Evolutionary conservation across 257 asterid species (phyloP).

Genomic region (Penstemon barbatus): DNA sequence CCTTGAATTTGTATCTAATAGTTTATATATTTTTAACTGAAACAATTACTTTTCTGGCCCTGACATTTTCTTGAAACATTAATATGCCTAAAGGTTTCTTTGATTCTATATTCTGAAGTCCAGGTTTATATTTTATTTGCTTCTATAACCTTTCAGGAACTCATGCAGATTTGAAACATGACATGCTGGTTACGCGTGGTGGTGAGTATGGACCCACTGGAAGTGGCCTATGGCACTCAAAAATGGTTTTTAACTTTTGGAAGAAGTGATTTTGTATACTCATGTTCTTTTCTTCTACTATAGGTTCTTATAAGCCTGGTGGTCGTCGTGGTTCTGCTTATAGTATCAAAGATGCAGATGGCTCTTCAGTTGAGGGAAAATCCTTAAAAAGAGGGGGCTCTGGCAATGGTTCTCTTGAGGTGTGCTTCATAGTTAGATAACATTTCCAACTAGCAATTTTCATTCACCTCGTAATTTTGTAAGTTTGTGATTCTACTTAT

Average conservation of each 20-base stretch:
- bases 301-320: conserved; percentile 70
- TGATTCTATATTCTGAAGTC: conserved; percentile 13
- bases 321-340: conserved; percentile 69
- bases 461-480: conserved; percentile 4
- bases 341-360: conserved; percentile 59
- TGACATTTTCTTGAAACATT: not conserved
- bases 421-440: conserved; percentile 30
- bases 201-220: conserved; percentile 52
- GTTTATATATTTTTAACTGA: not conserved
- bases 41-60: conserved; percentile 22
- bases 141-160: conserved; percentile 41
- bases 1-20: conserved; percentile 19
- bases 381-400: conserved; percentile 51
- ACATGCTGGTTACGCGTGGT: conserved; percentile 43
- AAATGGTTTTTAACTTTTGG: conserved; percentile 47
- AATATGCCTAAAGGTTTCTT: not conserved
- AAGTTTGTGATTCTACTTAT: conserved; percentile 23
- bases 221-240: conserved; percentile 59
- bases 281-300: conserved; percentile 28
- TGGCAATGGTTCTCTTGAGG: conserved; percentile 57
- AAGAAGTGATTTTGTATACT: conserved; percentile 17
- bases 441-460: not conserved
- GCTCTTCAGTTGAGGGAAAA: conserved; percentile 62
- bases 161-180: conserved; percentile 51
- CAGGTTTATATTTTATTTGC: conserved; percentile 13